Evolutionary conservation across 225 moss, liverwort and hornwort species (phyloP).

Genomic region (Pleurozium schreberi): DNA sequence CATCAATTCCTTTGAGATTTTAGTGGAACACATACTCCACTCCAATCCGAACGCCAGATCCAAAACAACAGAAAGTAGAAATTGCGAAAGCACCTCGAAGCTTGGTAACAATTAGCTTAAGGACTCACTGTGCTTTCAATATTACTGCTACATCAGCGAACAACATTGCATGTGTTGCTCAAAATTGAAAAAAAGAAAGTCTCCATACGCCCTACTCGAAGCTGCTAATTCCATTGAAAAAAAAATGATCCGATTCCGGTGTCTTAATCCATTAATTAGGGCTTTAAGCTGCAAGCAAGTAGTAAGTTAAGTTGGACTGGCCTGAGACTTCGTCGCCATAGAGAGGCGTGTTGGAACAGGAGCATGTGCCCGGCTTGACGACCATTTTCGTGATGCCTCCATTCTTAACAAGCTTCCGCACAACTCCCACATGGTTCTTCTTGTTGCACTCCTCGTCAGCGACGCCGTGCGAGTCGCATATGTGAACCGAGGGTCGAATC

Average conservation of each 20-base stretch:
- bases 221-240: no score
- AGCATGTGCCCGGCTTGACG: constrained; percentile 35
- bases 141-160: not conserved
- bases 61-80: not conserved
- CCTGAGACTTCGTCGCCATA: constrained; percentile 81
- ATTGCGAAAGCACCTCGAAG: not conserved
- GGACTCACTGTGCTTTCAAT: not conserved
- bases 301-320: not conserved
- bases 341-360: constrained; percentile 53
- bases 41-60: not conserved
- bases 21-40: not conserved
- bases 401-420: constrained; percentile 53
- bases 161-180: not conserved
- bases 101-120: not conserved
- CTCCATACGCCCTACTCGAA: no score
- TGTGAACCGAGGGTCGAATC: not conserved
- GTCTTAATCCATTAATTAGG: not conserved
- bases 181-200: not conserved
- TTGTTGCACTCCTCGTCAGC: not conserved
- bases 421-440: constrained; percentile 38
- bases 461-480: not conserved
- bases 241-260: no score
- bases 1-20: not conserved
- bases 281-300: not conserved
- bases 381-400: constrained; percentile 68